A percentile compares a stretch with the other conserved stretches of the same genome.
Conservation (phyloP, 164 flowering plant genomes). For the Berberis vulgaris region DNA sequence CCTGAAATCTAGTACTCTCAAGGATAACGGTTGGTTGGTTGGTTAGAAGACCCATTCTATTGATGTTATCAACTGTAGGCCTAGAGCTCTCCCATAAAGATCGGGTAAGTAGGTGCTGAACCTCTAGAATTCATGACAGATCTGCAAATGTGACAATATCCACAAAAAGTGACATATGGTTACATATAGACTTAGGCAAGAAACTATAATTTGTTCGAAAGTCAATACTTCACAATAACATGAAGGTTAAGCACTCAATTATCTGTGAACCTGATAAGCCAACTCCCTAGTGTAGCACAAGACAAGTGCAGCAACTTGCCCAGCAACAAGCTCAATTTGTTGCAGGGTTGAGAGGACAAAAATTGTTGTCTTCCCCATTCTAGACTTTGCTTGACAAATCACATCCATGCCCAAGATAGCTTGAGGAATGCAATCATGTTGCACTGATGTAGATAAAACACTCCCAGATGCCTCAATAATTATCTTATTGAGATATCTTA, state of each 20-base stretch:
- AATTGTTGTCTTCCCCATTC: conserved; percentile 98
- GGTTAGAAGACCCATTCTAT: too few relatives aligned
- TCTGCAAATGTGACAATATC: conserved; percentile 30
- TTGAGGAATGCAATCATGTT: conserved; percentile 75
- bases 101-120: conserved; percentile 87
- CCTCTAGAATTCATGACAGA: conserved; percentile 91
- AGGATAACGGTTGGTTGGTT: too few relatives aligned
- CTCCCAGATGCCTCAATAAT: too few relatives aligned
- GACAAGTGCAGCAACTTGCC: conserved; percentile 95
- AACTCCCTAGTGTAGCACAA: conserved; percentile 92
- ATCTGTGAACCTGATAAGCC: conserved; percentile 50
- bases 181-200: not conserved
- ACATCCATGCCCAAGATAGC: conserved; percentile 72
- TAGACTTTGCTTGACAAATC: conserved; percentile 97
- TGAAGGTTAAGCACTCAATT: not conserved
- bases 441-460: conserved; percentile 48
- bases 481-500: too few relatives aligned
- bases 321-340: conserved; percentile 87
- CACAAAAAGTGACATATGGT: not conserved
- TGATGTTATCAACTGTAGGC: too few relatives aligned
- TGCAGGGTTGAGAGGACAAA: conserved; percentile 86
- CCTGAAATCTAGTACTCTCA: too few relatives aligned
- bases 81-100: not conserved
- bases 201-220: not conserved
- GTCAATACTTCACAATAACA: not conserved